Evolutionary conservation across 441 rosid species (phyloP).

Genomic region (Hura crepitans): DNA sequence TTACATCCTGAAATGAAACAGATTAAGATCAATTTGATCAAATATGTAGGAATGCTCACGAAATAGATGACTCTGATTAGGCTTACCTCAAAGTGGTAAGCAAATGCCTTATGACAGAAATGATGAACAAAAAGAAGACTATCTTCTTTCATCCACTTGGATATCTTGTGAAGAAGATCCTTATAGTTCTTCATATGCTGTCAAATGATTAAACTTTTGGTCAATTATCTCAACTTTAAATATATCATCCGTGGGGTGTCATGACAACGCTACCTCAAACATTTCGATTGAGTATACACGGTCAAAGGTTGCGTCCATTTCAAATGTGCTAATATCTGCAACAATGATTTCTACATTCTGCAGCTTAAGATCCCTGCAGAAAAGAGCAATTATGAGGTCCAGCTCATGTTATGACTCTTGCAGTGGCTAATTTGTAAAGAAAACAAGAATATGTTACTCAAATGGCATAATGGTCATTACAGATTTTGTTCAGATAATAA

Average conservation of each 20-base stretch:
- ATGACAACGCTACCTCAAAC: slow-evolving; percentile 61
- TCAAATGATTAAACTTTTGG: not conserved
- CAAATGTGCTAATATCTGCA: slow-evolving; percentile 69
- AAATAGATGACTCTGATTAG: not conserved
- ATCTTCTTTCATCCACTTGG: slow-evolving; percentile 78
- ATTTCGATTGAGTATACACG: slow-evolving; percentile 73
- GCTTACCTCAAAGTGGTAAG: slow-evolving; percentile 78
- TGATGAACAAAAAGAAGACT: slow-evolving; percentile 66
- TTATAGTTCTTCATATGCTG: slow-evolving; percentile 87
- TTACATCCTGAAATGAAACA: slow-evolving; percentile 40
- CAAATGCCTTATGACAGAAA: slow-evolving; percentile 80
- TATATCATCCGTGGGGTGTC: not conserved
- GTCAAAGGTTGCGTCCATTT: slow-evolving; percentile 71
- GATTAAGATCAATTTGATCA: not conserved
- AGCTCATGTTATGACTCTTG: not conserved
- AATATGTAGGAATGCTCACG: not conserved
- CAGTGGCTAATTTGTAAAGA: not conserved
- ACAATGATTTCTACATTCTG: slow-evolving; percentile 67
- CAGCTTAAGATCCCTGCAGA: slow-evolving; percentile 46
- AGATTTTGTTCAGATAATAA: not conserved
- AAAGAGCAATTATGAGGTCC: not conserved
- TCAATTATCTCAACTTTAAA: not conserved
- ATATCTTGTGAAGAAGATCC: slow-evolving; percentile 67
- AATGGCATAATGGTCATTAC: not conserved
- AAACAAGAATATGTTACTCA: not conserved